Base-by-base conservation (phyloP, 495 filamentous ascomycete genomes). In the Lentithecium fluviatile region DNA sequence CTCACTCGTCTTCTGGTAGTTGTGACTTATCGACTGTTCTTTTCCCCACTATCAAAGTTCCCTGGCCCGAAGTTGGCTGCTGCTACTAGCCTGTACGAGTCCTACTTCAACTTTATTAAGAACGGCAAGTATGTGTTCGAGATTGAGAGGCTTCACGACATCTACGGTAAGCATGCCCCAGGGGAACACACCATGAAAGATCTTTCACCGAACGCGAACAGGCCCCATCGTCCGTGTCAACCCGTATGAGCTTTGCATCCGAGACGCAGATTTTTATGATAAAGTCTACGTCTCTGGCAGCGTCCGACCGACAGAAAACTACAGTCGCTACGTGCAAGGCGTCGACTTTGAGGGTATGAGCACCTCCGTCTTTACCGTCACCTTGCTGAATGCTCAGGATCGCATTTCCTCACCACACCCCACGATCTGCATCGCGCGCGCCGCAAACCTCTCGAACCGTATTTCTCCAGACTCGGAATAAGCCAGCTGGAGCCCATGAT, bases 401-500 rank as follows among this genome's bases (percentile, higher is more conserved):
- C 57, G 0, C 40, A 47, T 19, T 32, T 60, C 0, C 48, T 56
- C 21, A 51, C 65, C 2, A 52, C n/a, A 0, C 25, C 23, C 11
- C 65, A 68, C 40, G 42, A 57, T 23, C 20, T 65, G 0, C 65
- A 68, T 49, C 37, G 65, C 2, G 24, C 2, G 6, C 32, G 65
- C 1, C 47, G 65, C 8, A 61, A 51, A 32, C 50, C 65, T 6
- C 26, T 68, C 0, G 53, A 60, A n/a, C 61, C 51, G 5, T 68
- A 38, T 32, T 68, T 68, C 45, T 68, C 65, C 1, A 19, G 32
- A 12, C 0, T 1, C 6, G 51, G 46, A 5, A 23, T 68, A 2
- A 1, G 1, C 2, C 1, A 19, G 0, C 29, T 68, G 3, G 26
- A 56, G 23, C 40, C 50, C 15, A 62, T 76, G 5, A 76, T 85